A percentile compares a stretch with the other conserved stretches of the same genome.
These are phyloP conservation scores for Coleophoma crateriformis DNA, from an alignment of 2,329 filamentous ascomycete species.

Conservation along the genomic window DNA sequence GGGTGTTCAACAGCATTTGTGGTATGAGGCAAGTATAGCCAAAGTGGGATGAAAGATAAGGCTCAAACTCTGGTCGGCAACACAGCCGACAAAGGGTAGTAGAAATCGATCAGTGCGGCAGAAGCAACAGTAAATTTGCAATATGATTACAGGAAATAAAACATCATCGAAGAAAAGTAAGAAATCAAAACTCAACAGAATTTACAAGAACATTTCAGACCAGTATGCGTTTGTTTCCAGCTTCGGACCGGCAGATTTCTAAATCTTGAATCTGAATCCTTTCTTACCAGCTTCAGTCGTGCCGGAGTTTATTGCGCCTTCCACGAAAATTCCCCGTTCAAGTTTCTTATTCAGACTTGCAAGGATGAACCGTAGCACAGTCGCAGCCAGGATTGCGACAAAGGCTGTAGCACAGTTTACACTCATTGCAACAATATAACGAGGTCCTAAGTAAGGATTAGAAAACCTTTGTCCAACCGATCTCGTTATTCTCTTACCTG, in stretches of 20 bases:
- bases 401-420: conserved; percentile 63
- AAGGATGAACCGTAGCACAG: conserved; percentile 57
- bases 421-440: conserved; percentile 53
- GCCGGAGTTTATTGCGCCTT: conserved; percentile 46
- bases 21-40: no score
- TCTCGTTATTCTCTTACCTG: conserved; percentile 3
- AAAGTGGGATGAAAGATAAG: no score
- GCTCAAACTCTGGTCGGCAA: no score
- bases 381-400: conserved; percentile 58
- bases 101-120: no score
- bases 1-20: no score
- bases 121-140: no score
- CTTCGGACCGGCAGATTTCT: conserved; percentile 4
- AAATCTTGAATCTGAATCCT: conserved; percentile 64
- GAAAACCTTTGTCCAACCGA: neutral
- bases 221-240: no score
- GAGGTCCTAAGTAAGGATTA: conserved; percentile 24
- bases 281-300: conserved; percentile 51
- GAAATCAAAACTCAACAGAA: no score
- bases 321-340: conserved; percentile 49
- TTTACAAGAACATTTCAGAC: no score
- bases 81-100: no score
- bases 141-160: no score
- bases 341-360: conserved; percentile 63
- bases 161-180: no score